phyloP scores from a whole-genome alignment of 805 yeast species.

The Lachancea mirantina region DNA sequence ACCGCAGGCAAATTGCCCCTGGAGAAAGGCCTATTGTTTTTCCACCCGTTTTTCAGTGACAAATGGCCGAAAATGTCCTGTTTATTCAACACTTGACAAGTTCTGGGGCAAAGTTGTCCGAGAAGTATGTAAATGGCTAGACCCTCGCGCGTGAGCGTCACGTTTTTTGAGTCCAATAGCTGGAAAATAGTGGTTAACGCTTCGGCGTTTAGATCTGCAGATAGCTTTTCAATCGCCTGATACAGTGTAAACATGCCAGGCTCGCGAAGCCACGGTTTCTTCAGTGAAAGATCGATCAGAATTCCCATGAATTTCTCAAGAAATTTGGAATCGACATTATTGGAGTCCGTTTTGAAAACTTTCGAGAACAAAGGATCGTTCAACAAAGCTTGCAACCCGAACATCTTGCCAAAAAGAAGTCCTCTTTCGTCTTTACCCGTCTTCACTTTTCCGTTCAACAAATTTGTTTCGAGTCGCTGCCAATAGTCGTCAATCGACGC shows the following conservation, averaged over 20 bases:
- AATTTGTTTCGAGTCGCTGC: constrained; percentile 16
- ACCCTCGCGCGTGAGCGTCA: constrained; percentile 72
- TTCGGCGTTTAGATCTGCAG: constrained; percentile 16
- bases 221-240: constrained; percentile 37
- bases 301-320: constrained; percentile 37
- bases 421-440: constrained; percentile 84
- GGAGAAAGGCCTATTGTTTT: constrained; percentile 63
- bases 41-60: constrained; percentile 44
- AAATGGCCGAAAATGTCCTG: constrained; percentile 7
- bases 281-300: constrained; percentile 49
- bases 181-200: constrained; percentile 32
- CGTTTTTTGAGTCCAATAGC: constrained; percentile 42
- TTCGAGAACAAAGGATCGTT: constrained; percentile 40
- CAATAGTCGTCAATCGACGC: constrained; percentile 18
- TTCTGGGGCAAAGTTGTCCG: constrained; percentile 7
- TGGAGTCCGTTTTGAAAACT: constrained; percentile 19
- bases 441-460: constrained; percentile 36
- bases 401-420: constrained; percentile 70
- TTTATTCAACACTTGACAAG: constrained; percentile 1
- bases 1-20: constrained; percentile 57
- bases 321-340: constrained; percentile 22
- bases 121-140: constrained; percentile 53
- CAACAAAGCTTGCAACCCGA: constrained; percentile 72
- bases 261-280: constrained; percentile 83
- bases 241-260: constrained; percentile 66